Base-by-base conservation (phyloP, 495 filamentous ascomycete genomes). In the Pyrenula massariospora region DNA sequence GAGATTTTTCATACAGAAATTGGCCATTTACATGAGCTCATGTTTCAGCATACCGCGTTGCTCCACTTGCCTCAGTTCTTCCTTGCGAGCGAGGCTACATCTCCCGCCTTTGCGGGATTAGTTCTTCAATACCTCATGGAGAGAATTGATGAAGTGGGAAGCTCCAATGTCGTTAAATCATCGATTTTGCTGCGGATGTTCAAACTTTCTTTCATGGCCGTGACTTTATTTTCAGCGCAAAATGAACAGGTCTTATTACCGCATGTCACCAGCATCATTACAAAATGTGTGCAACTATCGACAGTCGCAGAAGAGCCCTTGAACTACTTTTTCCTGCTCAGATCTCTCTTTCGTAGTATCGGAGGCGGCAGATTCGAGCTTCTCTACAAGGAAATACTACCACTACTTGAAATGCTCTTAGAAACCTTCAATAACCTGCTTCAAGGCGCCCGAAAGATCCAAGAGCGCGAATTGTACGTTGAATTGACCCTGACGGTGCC, bases 121-220 rank as follows among this genome's bases (percentile, higher is more conserved):
- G 84, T 97, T 10, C 72, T 99, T 42, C 88, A 92, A 64, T 97
- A 97, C 63, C 76, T 99, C 52, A 97, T 99, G 93, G 87, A 90
- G 64, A 84, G 87, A 24, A 94, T 99, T 55, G 85, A 93, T 57
- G 89, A 97, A 60, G 89, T 99, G 48, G 94, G 94, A 36, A 94
- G 89, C 0, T 85, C 85, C 12, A 89, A 97, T 66, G 85, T 88
- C 52, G 88, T 86, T 57, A 91, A 89, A 69, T 91, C 92, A 0
- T 90, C 91, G 52, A 93, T 97, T 54, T 74, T 99, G 10, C 76
- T 99, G 15, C 83, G 94, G 50, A 84, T 99, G 54, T 99, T 99
- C 77, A 99, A 99, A 72, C 76, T 99, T 50, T 95, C 91, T 2
- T 99, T 99, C 73, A 99, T 99, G 94, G 94, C 94, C 0, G 94